Percentiles rank a stretch among this genome's conserved stretches.
Conservation (phyloP, 306 rosid genomes). For the Parietaria judaica region DNA sequence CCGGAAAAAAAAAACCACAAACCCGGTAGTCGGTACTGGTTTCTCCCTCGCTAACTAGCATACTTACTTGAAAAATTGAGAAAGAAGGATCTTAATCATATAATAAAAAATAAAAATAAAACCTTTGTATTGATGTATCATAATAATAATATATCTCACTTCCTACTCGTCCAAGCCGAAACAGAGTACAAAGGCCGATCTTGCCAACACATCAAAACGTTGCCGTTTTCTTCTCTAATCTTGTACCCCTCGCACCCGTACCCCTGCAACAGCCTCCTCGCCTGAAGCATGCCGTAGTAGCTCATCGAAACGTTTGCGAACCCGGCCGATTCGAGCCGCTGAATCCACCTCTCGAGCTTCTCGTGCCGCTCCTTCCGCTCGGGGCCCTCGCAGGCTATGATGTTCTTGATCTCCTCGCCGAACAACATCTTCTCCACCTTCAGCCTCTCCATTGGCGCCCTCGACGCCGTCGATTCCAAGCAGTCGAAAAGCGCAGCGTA, state of each 20-base stretch:
- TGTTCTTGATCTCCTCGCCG: conserved; percentile 82
- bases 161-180: conserved; percentile 83
- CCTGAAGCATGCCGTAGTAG: conserved; percentile 63
- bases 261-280: conserved; percentile 52
- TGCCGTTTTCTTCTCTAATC: conserved; percentile 72
- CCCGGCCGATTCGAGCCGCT: conserved; percentile 56
- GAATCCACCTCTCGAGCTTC: conserved; percentile 68
- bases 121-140: too few species aligned
- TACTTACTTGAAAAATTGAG: too few species aligned
- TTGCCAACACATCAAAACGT: conserved; percentile 65
- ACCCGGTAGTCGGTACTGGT: too few species aligned
- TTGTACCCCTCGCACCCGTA: conserved; percentile 77
- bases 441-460: conserved; percentile 66
- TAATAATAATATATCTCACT: conserved; percentile 20
- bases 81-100: too few species aligned
- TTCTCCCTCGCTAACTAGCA: too few species aligned
- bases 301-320: conserved; percentile 55
- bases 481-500: conserved; percentile 85
- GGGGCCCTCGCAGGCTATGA: conserved; percentile 77
- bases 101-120: too few species aligned
- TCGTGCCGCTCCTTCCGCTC: conserved; percentile 87
- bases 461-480: conserved; percentile 69
- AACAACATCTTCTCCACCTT: conserved; percentile 87
- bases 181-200: conserved; percentile 64
- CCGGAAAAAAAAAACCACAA: too few species aligned